Percentiles rank a stretch among this genome's conserved stretches.
Conservation (phyloP, 495 filamentous ascomycete species). For the Neurospora sp. region DNA sequence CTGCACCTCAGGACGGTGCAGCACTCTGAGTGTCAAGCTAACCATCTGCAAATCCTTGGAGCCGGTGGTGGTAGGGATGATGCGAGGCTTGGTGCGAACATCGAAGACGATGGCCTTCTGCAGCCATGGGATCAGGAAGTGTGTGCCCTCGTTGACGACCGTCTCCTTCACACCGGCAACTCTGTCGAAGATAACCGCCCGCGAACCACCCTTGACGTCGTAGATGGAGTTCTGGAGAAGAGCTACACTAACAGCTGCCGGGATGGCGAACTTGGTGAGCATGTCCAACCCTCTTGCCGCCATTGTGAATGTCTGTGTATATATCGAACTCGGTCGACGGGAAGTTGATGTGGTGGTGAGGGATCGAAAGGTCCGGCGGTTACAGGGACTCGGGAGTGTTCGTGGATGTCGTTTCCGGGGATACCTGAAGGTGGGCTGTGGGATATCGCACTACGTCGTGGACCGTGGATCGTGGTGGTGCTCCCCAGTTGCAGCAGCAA, state of each 20-base stretch:
- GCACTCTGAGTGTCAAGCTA: conserved; percentile 88
- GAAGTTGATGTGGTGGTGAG: background rate
- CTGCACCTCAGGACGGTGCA: conserved; percentile 91
- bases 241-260: conserved; percentile 50
- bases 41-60: conserved; percentile 99
- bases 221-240: conserved; percentile 72
- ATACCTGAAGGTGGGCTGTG: background rate
- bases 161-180: conserved; percentile 83
- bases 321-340: background rate
- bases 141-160: conserved; percentile 91
- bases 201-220: conserved; percentile 88
- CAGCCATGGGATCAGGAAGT: conserved; percentile 94
- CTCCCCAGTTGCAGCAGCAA: background rate
- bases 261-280: conserved; percentile 62
- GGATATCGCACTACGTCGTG: background rate
- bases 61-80: conserved; percentile 95
- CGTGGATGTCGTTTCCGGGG: conserved; percentile 3
- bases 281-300: conserved; percentile 49
- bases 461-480: background rate
- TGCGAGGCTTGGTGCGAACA: conserved; percentile 93
- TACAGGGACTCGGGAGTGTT: background rate
- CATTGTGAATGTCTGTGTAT: conserved; percentile 21
- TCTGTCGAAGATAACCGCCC: conserved; percentile 97
- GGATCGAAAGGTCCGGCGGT: background rate
- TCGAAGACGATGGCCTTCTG: conserved; percentile 94